phyloP scores from a whole-genome alignment of 768 basidiomycete species.

The Nidula microcarpa region DNA sequence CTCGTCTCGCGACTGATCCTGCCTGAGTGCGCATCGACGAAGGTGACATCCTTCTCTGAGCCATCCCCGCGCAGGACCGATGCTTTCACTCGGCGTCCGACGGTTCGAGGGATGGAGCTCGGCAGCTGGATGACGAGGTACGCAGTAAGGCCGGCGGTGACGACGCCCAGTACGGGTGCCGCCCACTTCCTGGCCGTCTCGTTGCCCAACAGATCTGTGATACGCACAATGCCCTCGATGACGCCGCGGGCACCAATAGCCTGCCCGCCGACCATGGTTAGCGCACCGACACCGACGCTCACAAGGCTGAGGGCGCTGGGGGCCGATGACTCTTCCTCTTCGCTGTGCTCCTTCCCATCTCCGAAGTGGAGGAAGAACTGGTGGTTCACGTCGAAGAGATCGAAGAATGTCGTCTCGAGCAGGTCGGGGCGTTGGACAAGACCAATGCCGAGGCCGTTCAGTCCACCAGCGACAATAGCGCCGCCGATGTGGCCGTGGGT shows the following conservation, averaged over 20 bases:
- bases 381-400: slow-evolving; percentile 84
- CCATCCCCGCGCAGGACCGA: slow-evolving; percentile 50
- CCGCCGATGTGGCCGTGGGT: slow-evolving; percentile 30
- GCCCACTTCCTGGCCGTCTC: slow-evolving; percentile 83
- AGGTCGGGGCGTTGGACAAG: slow-evolving; percentile 76
- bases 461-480: slow-evolving; percentile 71
- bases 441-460: slow-evolving; percentile 79
- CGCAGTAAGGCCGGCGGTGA: slow-evolving; percentile 66
- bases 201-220: slow-evolving; percentile 78
- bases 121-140: slow-evolving; percentile 90
- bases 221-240: slow-evolving; percentile 72
- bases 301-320: slow-evolving; percentile 69
- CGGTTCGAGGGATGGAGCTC: slow-evolving; percentile 79
- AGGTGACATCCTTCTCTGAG: slow-evolving; percentile 50
- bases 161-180: slow-evolving; percentile 78
- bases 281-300: slow-evolving; percentile 77
- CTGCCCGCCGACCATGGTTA: slow-evolving; percentile 88
- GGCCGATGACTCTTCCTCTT: slow-evolving; percentile 33
- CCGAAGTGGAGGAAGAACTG: slow-evolving; percentile 73
- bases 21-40: slow-evolving; percentile 62
- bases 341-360: slow-evolving; percentile 30
- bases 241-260: slow-evolving; percentile 71
- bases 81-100: slow-evolving; percentile 79
- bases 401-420: slow-evolving; percentile 75
- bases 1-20: slow-evolving; percentile 83